phyloP scores from a whole-genome alignment of 164 flowering plant genomes.

The Macadamia integrifolia region DNA sequence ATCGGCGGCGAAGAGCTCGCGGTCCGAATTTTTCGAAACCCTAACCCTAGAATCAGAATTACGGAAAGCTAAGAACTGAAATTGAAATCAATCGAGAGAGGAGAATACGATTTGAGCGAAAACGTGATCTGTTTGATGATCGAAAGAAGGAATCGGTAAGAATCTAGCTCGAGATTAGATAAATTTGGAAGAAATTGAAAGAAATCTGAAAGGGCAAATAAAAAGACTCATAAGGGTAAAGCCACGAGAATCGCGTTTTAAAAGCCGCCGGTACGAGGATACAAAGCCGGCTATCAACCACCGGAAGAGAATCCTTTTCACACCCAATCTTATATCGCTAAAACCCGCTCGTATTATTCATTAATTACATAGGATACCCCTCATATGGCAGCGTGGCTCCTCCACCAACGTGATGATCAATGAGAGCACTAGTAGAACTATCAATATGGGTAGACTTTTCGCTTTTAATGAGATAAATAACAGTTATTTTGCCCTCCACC shows the following conservation, averaged over 20 bases:
- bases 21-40: constrained; percentile 20
- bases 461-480: too few species aligned
- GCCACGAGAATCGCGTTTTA: constrained; percentile 10
- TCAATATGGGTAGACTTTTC: too few species aligned
- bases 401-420: too few species aligned
- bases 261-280: constrained; percentile 11
- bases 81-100: constrained; percentile 17
- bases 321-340: constrained; percentile 1
- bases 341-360: background rate
- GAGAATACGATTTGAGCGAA: background rate
- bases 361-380: background rate
- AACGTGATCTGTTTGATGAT: constrained; percentile 1
- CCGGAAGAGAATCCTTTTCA: constrained; percentile 14
- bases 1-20: constrained; percentile 7
- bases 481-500: too few species aligned
- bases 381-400: background rate
- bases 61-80: constrained; percentile 1
- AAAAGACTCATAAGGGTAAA: constrained; percentile 4
- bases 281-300: constrained; percentile 7
- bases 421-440: too few species aligned
- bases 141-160: background rate
- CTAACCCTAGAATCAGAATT: constrained; percentile 29
- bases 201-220: background rate
- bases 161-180: background rate
- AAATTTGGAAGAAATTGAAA: constrained; percentile 1